Conservation (phyloP, 495 filamentous ascomycete genomes). For the Trichoderma reesei region DNA sequence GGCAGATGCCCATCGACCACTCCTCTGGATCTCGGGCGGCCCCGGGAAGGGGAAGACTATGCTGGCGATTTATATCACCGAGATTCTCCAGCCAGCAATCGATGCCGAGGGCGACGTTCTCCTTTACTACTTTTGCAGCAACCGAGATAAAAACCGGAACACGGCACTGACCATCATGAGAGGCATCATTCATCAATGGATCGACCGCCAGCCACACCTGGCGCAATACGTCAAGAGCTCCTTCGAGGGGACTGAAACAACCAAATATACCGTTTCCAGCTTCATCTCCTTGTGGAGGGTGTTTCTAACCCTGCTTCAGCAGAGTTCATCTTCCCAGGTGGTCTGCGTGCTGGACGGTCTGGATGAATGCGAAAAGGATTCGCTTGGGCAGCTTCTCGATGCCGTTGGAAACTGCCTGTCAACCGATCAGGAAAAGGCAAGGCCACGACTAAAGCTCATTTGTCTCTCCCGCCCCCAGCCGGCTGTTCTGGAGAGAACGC, state of each 20-base stretch:
- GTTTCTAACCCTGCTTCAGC: conserved; percentile 24
- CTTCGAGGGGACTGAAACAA: conserved; percentile 23
- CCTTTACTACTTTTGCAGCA: conserved; percentile 37
- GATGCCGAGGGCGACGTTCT: conserved; percentile 16
- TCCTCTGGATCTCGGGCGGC: conserved; percentile 39
- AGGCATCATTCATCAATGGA: conserved; percentile 26
- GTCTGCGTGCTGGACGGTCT: conserved; percentile 36
- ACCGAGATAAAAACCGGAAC: conserved; percentile 36
- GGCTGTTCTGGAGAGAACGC: conserved; percentile 22
- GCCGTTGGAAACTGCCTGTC: conserved; percentile 22
- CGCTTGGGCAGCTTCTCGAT: conserved; percentile 25
- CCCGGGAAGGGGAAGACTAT: conserved; percentile 44
- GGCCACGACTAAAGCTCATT: conserved; percentile 24
- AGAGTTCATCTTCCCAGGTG: conserved; percentile 20
- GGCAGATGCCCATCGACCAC: conserved; percentile 14
- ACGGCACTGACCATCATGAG: conserved; percentile 31
- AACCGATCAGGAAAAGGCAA: conserved; percentile 11
- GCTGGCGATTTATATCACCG: conserved; percentile 36
- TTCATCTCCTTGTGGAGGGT: conserved; percentile 29
- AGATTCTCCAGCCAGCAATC: conserved; percentile 26
- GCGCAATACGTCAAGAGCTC: conserved; percentile 16
- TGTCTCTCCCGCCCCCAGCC: conserved; percentile 28
- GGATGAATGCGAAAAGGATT: conserved; percentile 38
- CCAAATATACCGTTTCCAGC: conserved; percentile 21
- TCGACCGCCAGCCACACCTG: conserved; percentile 16